phyloP scores from a whole-genome alignment of 192 early-diverging fungal species.

The Kickxella alabastrina region DNA sequence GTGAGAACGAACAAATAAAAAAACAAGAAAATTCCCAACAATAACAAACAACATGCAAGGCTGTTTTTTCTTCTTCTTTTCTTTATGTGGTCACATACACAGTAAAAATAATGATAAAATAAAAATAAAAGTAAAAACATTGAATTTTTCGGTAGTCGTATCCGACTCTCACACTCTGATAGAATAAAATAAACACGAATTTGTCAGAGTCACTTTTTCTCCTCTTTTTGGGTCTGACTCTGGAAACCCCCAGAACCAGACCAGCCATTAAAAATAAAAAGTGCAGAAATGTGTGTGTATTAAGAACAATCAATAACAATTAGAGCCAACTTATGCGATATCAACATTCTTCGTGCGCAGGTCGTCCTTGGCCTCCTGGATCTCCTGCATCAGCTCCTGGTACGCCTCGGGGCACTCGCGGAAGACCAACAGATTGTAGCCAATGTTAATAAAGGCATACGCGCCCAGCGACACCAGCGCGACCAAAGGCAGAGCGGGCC shows the following conservation, averaged over 20 bases:
- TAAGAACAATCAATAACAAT: too few species aligned
- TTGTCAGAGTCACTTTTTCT: not conserved
- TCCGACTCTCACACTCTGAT: too few species aligned
- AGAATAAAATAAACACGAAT: too few species aligned
- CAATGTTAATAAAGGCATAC: slow-evolving; percentile 85
- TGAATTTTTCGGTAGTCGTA: too few species aligned
- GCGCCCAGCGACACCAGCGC: slow-evolving; percentile 76
- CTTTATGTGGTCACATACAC: not conserved
- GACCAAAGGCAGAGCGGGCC: slow-evolving; percentile 40
- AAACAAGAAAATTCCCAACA: not conserved
- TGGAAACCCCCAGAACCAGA: too few species aligned
- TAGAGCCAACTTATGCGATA: slow-evolving; percentile 7
- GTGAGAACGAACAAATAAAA: not conserved
- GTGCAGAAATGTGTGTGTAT: too few species aligned
- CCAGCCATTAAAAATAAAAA: too few species aligned
- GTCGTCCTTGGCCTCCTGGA: slow-evolving; percentile 75
- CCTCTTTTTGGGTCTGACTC: too few species aligned
- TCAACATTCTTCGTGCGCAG: slow-evolving; percentile 67
- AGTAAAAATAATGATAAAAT: not conserved
- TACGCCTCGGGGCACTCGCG: slow-evolving; percentile 90
- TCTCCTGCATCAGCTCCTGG: slow-evolving; percentile 78
- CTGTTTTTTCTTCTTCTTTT: not conserved
- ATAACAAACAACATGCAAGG: not conserved
- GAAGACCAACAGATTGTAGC: slow-evolving; percentile 82
- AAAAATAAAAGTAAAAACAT: too few species aligned